Evolutionary conservation across 345 rosid genomes (phyloP).

Genomic region (Viola odorata): DNA sequence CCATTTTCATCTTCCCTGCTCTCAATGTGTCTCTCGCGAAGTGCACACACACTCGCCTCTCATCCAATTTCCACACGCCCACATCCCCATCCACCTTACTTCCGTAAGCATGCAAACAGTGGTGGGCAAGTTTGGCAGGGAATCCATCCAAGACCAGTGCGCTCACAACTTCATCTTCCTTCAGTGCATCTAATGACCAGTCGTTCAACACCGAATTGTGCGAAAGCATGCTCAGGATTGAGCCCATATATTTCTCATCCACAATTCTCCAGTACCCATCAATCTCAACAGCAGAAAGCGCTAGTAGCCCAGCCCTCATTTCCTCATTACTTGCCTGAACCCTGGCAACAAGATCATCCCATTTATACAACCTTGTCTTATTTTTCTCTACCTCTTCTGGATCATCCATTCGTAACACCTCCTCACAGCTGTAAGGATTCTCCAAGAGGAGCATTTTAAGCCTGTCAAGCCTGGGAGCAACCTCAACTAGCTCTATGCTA

Average conservation of each 20-base stretch:
- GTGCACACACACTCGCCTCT: constrained; percentile 62
- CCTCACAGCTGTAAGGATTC: constrained; percentile 46
- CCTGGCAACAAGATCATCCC: constrained; percentile 61
- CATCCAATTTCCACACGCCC: constrained; percentile 64
- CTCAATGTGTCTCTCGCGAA: constrained; percentile 59
- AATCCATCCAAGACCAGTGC: constrained; percentile 64
- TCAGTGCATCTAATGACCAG: constrained; percentile 57
- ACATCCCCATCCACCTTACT: constrained; percentile 32
- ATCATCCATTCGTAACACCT: constrained; percentile 34
- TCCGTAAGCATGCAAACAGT: constrained; percentile 59
- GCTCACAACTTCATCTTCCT: constrained; percentile 54
- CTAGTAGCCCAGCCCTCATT: constrained; percentile 42
- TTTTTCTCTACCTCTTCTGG: constrained; percentile 22
- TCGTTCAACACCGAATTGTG: constrained; percentile 59
- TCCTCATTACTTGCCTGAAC: constrained; percentile 89
- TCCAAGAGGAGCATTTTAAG: constrained; percentile 58
- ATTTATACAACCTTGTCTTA: constrained; percentile 36
- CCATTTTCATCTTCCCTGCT: constrained; percentile 59
- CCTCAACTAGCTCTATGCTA: constrained; percentile 71
- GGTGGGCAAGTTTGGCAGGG: constrained; percentile 42
- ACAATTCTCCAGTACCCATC: constrained; percentile 80
- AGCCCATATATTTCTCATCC: constrained; percentile 60
- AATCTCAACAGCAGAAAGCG: constrained; percentile 75
- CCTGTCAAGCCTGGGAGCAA: constrained; percentile 81
- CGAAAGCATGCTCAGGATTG: constrained; percentile 57